These are phyloP conservation scores for Chaetomium cochliodes DNA, from an alignment of 495 filamentous ascomycete species.

Conservation along the genomic window DNA sequence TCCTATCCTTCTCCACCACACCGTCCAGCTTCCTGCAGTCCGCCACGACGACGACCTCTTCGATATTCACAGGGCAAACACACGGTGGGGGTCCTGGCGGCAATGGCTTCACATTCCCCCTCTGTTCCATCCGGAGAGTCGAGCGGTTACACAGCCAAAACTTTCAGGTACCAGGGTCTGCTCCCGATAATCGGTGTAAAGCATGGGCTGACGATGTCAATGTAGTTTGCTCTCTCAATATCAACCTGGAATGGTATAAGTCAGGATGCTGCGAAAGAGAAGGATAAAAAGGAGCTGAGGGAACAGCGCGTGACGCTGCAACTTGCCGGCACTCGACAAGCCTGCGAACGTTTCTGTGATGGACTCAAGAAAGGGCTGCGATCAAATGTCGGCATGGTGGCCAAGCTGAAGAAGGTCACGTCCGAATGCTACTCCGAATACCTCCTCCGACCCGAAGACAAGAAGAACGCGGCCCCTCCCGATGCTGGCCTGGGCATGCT, in stretches of 20 bases:
- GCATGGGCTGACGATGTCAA: background rate
- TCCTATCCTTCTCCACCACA: conserved; percentile 93
- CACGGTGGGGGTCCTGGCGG: conserved; percentile 89
- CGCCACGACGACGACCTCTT: conserved; percentile 71
- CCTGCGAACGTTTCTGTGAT: conserved; percentile 95
- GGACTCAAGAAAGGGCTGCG: conserved; percentile 85
- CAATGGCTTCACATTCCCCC: conserved; percentile 93
- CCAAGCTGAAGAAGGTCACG: conserved; percentile 73
- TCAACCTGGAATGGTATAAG: conserved; percentile 90
- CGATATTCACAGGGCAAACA: conserved; percentile 80
- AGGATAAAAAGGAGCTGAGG: conserved; percentile 51
- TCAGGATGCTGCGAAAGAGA: conserved; percentile 49
- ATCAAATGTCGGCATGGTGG: conserved; percentile 80
- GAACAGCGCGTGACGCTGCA: conserved; percentile 86
- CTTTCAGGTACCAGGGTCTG: conserved; percentile 53
- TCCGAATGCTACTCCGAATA: conserved; percentile 91
- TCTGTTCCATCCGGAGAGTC: conserved; percentile 86
- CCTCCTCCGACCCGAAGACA: conserved; percentile 62
- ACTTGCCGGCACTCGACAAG: conserved; percentile 80
- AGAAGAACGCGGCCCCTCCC: conserved; percentile 63
- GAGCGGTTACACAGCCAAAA: conserved; percentile 88
- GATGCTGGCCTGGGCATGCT: conserved; percentile 91
- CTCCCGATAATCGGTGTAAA: background rate
- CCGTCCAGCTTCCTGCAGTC: conserved; percentile 80
- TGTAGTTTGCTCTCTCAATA: conserved; percentile 81